Conservation (phyloP, 345 rosid genomes). For the Pelargonium nanum region DNA sequence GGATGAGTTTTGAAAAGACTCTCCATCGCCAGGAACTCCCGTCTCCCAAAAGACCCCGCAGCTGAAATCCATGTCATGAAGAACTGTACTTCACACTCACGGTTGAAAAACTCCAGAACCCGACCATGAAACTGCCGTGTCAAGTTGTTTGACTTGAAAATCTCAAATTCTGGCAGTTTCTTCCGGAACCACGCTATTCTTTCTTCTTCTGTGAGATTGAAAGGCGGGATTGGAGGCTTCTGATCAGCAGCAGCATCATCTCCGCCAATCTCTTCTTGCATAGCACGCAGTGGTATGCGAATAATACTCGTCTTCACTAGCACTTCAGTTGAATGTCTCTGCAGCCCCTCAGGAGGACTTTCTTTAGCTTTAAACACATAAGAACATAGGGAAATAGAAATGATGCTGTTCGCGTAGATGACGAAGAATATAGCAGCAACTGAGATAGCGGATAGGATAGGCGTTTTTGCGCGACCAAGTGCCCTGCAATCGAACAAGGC, state of each 20-base stretch:
- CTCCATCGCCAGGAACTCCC: constrained; percentile 48
- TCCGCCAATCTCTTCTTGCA: constrained; percentile 17
- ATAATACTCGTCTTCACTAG: constrained; percentile 9
- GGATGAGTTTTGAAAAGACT: constrained; percentile 59
- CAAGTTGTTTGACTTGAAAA: constrained; percentile 39
- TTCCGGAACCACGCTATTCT: constrained; percentile 40
- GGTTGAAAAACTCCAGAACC: constrained; percentile 35
- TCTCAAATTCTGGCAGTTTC: constrained; percentile 29
- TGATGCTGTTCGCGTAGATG: constrained; percentile 24
- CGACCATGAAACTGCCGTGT: constrained; percentile 42
- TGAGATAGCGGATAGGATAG: constrained; percentile 17
- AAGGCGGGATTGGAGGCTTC: constrained; percentile 31
- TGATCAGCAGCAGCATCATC: constrained; percentile 9
- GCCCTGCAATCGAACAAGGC: constrained; percentile 12
- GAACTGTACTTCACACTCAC: constrained; percentile 41
- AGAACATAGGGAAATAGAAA: constrained; percentile 15
- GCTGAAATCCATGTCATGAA: constrained; percentile 88
- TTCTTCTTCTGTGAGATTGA: constrained; percentile 29
- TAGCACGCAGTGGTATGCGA: constrained; percentile 17
- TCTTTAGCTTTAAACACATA: constrained; percentile 6
- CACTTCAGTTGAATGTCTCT: constrained; percentile 7
- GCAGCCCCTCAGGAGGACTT: constrained; percentile 12
- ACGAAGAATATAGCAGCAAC: constrained; percentile 28
- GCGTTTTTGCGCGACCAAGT: constrained; percentile 15
- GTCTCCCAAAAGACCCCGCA: constrained; percentile 31